Conservation (phyloP, 148 eudicot species). For the Arbutus unedo region DNA sequence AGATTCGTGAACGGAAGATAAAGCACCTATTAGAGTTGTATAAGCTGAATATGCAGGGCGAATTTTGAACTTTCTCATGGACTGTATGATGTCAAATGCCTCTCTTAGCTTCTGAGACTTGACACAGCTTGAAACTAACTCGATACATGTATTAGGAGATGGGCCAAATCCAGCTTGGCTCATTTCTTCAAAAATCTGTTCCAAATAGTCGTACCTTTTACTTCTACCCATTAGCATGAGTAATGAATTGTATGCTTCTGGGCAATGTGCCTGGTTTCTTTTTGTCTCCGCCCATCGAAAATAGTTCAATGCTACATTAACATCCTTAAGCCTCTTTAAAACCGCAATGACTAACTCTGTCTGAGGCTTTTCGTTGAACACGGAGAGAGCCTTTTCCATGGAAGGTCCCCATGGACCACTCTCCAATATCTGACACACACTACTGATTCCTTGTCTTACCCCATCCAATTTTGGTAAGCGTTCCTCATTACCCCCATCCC, state of each 20-base stretch:
- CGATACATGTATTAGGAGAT: constrained; percentile 52
- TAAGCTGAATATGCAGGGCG: constrained; percentile 94
- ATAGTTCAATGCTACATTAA: constrained; percentile 56
- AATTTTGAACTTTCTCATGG: constrained; percentile 79
- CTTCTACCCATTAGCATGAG: constrained; percentile 71
- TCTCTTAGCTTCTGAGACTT: constrained; percentile 50
- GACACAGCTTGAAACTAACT: constrained; percentile 62
- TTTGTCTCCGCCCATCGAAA: constrained; percentile 79
- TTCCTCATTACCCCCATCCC: constrained; percentile 27
- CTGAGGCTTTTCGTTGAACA: constrained; percentile 37
- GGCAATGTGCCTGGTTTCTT: constrained; percentile 53
- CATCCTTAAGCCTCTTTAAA: constrained; percentile 65
- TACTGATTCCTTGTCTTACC: constrained; percentile 37
- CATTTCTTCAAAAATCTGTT: constrained; percentile 89
- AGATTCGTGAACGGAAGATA: constrained; percentile 55
- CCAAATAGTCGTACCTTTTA: constrained; percentile 47
- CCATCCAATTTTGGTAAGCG: constrained; percentile 28
- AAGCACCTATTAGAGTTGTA: constrained; percentile 78
- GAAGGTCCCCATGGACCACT: constrained; percentile 77
- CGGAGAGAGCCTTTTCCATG: constrained; percentile 51
- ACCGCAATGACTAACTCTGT: constrained; percentile 60
- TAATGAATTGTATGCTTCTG: constrained; percentile 80
- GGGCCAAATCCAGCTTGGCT: constrained; percentile 83
- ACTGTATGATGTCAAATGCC: constrained; percentile 54
- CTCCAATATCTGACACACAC: constrained; percentile 63